Conservation (phyloP, 805 yeast species). For the Candida jianshihensis region DNA sequence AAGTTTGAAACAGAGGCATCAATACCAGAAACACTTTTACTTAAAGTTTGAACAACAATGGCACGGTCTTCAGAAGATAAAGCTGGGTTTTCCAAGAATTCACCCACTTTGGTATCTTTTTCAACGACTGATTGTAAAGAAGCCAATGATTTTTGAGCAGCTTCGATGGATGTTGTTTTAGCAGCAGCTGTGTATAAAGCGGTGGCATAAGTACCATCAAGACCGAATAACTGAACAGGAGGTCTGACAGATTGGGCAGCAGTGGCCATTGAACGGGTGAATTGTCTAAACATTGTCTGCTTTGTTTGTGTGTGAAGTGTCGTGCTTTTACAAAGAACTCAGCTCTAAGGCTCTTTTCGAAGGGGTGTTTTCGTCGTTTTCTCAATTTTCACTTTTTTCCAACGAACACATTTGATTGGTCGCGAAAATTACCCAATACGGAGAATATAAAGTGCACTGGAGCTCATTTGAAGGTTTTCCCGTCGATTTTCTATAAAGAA, state of each 20-base stretch:
- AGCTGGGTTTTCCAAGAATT: conserved; percentile 75
- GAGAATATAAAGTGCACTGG: too few relatives aligned
- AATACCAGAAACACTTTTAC: conserved; percentile 36
- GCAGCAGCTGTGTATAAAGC: conserved; percentile 91
- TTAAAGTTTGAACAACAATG: conserved; percentile 56
- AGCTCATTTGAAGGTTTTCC: too few relatives aligned
- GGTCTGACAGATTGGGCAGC: conserved; percentile 63
- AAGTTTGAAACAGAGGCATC: conserved; percentile 75
- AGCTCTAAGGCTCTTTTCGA: conserved; percentile 3
- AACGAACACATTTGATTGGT: too few relatives aligned
- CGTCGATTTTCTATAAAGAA: too few relatives aligned
- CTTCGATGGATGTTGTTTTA: conserved; percentile 68
- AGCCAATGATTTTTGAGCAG: conserved; percentile 59
- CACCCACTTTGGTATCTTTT: conserved; percentile 56
- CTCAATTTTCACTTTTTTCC: too few relatives aligned
- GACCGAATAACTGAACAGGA: conserved; percentile 89
- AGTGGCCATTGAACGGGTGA: conserved; percentile 67
- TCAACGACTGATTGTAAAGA: conserved; percentile 48
- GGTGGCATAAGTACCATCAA: conserved; percentile 95
- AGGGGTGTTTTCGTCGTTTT: conserved; percentile 4
- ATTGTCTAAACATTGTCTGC: conserved; percentile 56
- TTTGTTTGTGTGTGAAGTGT: neutral
- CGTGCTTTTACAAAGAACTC: too few relatives aligned
- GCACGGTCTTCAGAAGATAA: conserved; percentile 69
- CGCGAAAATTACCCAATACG: conserved; percentile 3